phyloP scores from a whole-genome alignment of 2,329 filamentous ascomycete genomes.

The Cercospora sojina region DNA sequence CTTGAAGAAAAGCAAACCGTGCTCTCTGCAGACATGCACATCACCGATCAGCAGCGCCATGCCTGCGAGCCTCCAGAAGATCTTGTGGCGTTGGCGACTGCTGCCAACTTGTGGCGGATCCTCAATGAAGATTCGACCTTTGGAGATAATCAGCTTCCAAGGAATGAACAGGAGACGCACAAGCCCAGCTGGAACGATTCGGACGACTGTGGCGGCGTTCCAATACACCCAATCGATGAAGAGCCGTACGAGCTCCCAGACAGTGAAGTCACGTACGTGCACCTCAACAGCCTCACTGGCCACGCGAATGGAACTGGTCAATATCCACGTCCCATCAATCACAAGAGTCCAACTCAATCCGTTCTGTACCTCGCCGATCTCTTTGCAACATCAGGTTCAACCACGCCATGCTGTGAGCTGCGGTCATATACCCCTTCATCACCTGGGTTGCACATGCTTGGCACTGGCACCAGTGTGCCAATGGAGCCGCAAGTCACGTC shows the following conservation, averaged over 20 bases:
- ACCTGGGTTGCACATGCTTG: not conserved
- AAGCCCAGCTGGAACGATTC: slow-evolving; percentile 6
- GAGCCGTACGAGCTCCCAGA: slow-evolving; percentile 26
- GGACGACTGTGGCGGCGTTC: slow-evolving; percentile 10
- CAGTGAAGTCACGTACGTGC: slow-evolving; percentile 30
- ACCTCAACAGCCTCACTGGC: slow-evolving; percentile 34
- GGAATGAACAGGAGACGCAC: not conserved
- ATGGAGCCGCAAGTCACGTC: not conserved
- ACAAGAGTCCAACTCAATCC: slow-evolving; percentile 21
- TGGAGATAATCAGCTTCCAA: not conserved
- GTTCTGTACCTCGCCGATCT: slow-evolving; percentile 23
- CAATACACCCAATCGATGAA: not conserved
- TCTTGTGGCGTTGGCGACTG: slow-evolving; percentile 12
- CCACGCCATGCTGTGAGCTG: slow-evolving; percentile 23
- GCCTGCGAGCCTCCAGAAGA: not conserved
- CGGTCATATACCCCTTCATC: not conserved
- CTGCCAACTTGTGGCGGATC: slow-evolving; percentile 34
- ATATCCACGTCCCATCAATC: slow-evolving; percentile 14
- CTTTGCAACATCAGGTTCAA: slow-evolving; percentile 7
- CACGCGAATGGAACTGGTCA: slow-evolving; percentile 25
- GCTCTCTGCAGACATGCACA: not conserved
- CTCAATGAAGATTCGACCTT: slow-evolving; percentile 17
- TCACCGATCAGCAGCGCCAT: not conserved
- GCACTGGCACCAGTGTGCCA: not conserved
- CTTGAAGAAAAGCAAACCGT: not conserved